Evolutionary conservation across 306 rosid species (phyloP).

Genomic region (Cyclanthera cordifolia): DNA sequence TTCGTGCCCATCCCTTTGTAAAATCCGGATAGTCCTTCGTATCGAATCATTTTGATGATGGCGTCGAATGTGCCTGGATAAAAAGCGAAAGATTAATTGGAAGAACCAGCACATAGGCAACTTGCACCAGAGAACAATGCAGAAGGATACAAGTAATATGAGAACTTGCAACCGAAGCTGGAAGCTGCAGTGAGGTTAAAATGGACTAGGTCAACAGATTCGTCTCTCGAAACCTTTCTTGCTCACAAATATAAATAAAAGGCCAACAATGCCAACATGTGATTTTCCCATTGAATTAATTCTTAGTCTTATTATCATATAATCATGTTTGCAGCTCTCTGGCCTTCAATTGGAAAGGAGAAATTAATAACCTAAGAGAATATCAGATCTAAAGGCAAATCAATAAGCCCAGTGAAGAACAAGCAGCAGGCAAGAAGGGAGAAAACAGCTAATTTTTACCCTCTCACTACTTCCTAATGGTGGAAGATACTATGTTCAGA

Average conservation of each 20-base stretch:
- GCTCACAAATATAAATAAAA: not conserved
- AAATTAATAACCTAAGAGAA: too few relatives aligned
- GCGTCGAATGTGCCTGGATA: constrained; percentile 84
- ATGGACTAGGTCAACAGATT: not conserved
- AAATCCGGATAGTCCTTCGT: constrained; percentile 72
- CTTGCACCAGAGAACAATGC: not conserved
- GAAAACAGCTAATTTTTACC: too few relatives aligned
- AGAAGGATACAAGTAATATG: not conserved
- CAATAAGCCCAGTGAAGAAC: too few relatives aligned
- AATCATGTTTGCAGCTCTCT: not conserved
- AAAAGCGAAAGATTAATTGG: not conserved
- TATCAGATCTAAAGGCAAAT: too few relatives aligned
- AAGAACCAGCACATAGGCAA: not conserved
- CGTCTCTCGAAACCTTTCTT: not conserved
- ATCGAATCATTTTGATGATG: constrained; percentile 64
- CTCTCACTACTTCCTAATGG: not conserved
- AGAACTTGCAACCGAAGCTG: not conserved
- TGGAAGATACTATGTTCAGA: constrained; percentile 11
- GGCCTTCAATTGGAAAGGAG: not conserved
- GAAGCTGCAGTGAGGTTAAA: not conserved
- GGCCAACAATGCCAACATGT: not conserved
- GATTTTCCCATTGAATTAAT: not conserved
- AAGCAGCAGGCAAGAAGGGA: too few relatives aligned
- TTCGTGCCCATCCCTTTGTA: constrained; percentile 94
- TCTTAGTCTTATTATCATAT: not conserved